phyloP scores from a whole-genome alignment of 106 monocot species.

The Acorus gramineus region DNA sequence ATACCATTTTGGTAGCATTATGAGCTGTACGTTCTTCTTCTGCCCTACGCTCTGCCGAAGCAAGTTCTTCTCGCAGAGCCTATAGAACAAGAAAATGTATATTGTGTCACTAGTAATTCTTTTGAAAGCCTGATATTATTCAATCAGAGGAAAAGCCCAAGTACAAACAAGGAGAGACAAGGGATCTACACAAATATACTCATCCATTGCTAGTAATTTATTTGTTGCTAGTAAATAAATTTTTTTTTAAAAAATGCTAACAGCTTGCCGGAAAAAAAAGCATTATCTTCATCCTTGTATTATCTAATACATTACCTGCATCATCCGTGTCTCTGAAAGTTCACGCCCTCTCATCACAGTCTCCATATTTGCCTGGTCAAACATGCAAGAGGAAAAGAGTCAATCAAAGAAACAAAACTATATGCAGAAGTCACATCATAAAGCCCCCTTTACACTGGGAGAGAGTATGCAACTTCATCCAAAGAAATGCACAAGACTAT shows the following conservation, averaged over 20 bases:
- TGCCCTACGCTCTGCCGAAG: slow-evolving; percentile 68
- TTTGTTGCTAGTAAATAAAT: no score
- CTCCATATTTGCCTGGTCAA: slow-evolving; percentile 72
- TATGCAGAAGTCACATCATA: no score
- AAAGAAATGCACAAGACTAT: no score
- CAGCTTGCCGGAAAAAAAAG: background rate
- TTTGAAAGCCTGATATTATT: no score
- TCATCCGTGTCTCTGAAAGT: slow-evolving; percentile 86
- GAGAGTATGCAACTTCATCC: no score
- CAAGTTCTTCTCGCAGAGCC: slow-evolving; percentile 91
- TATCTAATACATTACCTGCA: slow-evolving; percentile 48
- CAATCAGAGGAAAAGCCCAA: no score
- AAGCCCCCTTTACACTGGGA: no score
- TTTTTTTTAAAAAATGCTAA: background rate
- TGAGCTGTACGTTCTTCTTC: slow-evolving; percentile 92
- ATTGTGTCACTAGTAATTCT: no score
- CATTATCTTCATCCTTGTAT: background rate
- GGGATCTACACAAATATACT: no score
- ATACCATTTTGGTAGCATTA: slow-evolving; percentile 96
- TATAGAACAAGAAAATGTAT: slow-evolving; percentile 10
- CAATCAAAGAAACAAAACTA: no score
- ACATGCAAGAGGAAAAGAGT: background rate
- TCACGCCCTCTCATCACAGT: slow-evolving; percentile 69
- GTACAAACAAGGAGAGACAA: no score
- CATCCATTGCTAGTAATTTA: no score